A percentile compares a stretch with the other conserved stretches of the same genome.
phyloP scores from a whole-genome alignment of 2,329 filamentous ascomycete genomes.

The Remersonia thermophila region DNA sequence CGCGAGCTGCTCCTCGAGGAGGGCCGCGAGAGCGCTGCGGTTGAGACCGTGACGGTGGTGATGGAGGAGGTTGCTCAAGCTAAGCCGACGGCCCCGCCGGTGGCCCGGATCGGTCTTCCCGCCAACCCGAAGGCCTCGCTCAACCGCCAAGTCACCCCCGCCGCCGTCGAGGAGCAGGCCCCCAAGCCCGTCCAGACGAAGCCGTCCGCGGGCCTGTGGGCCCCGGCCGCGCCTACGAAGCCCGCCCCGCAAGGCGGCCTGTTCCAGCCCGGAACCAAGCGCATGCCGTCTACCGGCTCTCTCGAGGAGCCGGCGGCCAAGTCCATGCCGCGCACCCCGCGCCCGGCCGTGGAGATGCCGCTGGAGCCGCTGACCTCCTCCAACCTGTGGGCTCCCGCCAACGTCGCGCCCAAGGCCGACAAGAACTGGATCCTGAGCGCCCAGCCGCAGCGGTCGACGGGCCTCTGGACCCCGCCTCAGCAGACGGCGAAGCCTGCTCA shows the following conservation, averaged over 20 bases:
- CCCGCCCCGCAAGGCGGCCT: conserved; percentile 1
- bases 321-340: background rate
- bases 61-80: conserved; percentile 10
- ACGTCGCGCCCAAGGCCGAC: background rate
- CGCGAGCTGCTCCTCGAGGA: conserved; percentile 11
- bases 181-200: background rate
- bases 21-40: conserved; percentile 5
- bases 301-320: background rate
- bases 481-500: background rate
- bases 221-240: too few species aligned
- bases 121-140: conserved; percentile 11
- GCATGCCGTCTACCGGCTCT: too few species aligned
- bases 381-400: background rate
- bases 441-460: background rate
- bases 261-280: background rate
- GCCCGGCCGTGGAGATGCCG: background rate
- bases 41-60: conserved; percentile 20
- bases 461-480: background rate
- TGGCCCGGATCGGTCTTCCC: conserved; percentile 8
- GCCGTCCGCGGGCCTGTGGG: conserved; percentile 2
- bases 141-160: conserved; percentile 1
- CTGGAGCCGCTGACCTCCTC: background rate
- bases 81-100: conserved; percentile 2
- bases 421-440: background rate
- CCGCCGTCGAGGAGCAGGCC: background rate